Base-by-base conservation (phyloP, 176 grass and related monocot species). In the Cenchrus americanus region DNA sequence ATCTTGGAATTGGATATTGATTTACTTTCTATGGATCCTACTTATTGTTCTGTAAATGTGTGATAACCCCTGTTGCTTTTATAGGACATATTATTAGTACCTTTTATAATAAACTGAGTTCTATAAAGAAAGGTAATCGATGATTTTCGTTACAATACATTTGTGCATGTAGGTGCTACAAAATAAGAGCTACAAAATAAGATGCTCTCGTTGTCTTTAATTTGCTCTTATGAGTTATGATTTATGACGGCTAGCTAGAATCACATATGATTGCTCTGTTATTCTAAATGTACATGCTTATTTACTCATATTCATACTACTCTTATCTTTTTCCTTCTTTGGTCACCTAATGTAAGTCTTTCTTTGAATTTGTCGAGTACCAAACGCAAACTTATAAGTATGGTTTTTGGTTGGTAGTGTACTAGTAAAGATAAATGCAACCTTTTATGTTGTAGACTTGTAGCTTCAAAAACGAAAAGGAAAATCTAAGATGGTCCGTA, bases 251-350 rank as follows among this genome's bases (percentile, higher is more conserved):
- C 34, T 37, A 37, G 34, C 34, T 37, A 37, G 34, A 37, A 37
- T 37, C 34, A 54, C 18, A 61, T 71, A 37, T 54, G 54, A 13
- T 84, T 79, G 6, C 49, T 64, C 26, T 18, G 2, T 6, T 65
- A 26, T 69, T 55, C 32, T 82, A 64, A 71, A 50, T 67, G 15
- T 77, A 61, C 19, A 8, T 58, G 68, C 55, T 14, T 79, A 53
- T 90, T 59, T 82, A 2, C 14, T 78, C n/a, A 8, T 74, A 69
- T 32, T 48, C 37, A 23, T 47, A 44, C 83, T n/a, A 23, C 40
- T 34, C 9, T 48, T 51, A 46, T 2, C 14, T 10, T 57, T 15
- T 47, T 65, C 17, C 47, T 51, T 6, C 8, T 2, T 34, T 7
- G 9, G 9, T 3, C 23, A 52, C 5, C 17, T 66, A 66, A 1